These are phyloP conservation scores for Microbotryum violaceum DNA, from an alignment of 1,284 basidiomycete species.

Conservation along the genomic window DNA sequence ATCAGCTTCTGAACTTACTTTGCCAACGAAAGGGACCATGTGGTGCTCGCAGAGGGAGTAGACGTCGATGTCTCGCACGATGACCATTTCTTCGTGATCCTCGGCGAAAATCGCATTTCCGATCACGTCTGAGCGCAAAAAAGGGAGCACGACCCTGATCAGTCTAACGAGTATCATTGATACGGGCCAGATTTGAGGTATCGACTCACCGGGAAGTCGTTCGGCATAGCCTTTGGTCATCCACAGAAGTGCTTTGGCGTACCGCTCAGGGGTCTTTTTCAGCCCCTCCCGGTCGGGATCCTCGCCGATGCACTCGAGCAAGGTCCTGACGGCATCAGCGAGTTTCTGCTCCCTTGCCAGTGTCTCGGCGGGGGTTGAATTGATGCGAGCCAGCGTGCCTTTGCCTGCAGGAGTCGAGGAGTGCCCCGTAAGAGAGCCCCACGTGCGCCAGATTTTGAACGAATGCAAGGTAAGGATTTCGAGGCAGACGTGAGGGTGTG, in stretches of 20 bases:
- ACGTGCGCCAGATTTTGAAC: background rate
- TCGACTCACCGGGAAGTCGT: constrained; percentile 62
- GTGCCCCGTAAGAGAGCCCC: background rate
- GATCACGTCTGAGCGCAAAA: constrained; percentile 67
- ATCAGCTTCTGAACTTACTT: constrained; percentile 51
- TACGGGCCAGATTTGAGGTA: constrained; percentile 15
- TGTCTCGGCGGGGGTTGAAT: constrained; percentile 66
- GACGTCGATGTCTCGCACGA: constrained; percentile 95
- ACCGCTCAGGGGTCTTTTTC: constrained; percentile 83
- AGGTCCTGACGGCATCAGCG: constrained; percentile 74
- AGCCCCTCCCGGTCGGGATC: constrained; percentile 93
- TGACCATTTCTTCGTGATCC: constrained; percentile 99
- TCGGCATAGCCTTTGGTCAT: constrained; percentile 99
- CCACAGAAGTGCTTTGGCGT: constrained; percentile 96
- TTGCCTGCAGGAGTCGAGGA: constrained; percentile 55
- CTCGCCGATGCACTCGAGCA: constrained; percentile 96
- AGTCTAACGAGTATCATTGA: background rate
- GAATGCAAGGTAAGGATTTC: background rate
- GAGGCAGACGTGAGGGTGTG: background rate
- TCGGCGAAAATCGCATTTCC: constrained; percentile 98
- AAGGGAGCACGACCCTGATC: background rate
- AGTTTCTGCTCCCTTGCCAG: constrained; percentile 67
- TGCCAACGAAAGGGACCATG: constrained; percentile 95
- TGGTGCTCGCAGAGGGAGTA: constrained; percentile 98
- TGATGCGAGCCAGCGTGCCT: constrained; percentile 73